Percentiles rank a stretch among this genome's conserved stretches.
phyloP scores from a whole-genome alignment of 768 basidiomycete species.

The Roridomyces roridus region DNA sequence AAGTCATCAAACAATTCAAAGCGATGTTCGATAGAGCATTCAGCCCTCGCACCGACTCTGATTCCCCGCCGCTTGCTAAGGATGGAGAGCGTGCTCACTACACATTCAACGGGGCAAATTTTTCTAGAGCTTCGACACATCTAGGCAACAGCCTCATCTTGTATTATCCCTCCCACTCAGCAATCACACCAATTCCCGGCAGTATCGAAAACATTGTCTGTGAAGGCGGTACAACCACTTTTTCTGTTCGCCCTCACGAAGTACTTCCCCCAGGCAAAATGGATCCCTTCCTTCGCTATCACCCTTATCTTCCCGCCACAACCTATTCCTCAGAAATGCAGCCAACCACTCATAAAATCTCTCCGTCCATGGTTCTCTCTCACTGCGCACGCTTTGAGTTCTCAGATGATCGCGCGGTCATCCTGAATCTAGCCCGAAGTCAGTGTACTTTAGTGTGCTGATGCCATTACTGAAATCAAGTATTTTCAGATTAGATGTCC shows the following conservation, averaged over 20 bases:
- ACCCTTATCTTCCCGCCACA: slow-evolving; percentile 18
- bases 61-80: slow-evolving; percentile 15
- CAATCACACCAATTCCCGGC: slow-evolving; percentile 10
- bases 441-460: no score
- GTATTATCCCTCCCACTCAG: slow-evolving; percentile 18
- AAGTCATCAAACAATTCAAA: slow-evolving; percentile 23
- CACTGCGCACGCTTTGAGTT: no score
- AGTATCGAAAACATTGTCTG: slow-evolving; percentile 15
- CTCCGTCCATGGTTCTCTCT: slow-evolving; percentile 7
- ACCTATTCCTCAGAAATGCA: slow-evolving; percentile 23
- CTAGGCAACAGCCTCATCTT: slow-evolving; percentile 21
- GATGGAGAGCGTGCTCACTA: no score
- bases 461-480: no score
- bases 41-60: slow-evolving; percentile 1
- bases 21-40: slow-evolving; percentile 15
- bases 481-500: no score
- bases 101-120: slow-evolving; percentile 9
- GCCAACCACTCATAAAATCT: slow-evolving; percentile 3
- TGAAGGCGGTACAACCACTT: slow-evolving; percentile 5
- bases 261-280: slow-evolving; percentile 1
- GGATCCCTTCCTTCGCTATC: slow-evolving; percentile 19
- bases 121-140: slow-evolving; percentile 17
- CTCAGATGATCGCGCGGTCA: slow-evolving; percentile 13
- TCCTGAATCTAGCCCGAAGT: slow-evolving; percentile 16
- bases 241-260: slow-evolving; percentile 14